Evolutionary conservation across 2,329 filamentous ascomycete species (phyloP).

Genomic region (Cladosporium sp.): DNA sequence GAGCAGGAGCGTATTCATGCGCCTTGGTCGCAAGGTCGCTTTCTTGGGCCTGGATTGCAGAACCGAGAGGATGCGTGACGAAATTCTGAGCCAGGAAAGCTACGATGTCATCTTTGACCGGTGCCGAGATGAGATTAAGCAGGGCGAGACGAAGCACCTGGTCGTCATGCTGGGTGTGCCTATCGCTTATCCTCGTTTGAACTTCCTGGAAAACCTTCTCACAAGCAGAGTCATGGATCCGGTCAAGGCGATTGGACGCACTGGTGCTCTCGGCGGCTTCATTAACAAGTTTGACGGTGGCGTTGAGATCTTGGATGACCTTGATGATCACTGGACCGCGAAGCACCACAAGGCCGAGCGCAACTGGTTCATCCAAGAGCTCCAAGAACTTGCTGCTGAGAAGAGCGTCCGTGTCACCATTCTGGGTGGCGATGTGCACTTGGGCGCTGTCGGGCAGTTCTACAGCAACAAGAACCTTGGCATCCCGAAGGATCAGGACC

Average conservation of each 20-base stretch:
- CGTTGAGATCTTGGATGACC: constrained; percentile 82
- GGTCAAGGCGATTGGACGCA: constrained; percentile 78
- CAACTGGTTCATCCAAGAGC: constrained; percentile 76
- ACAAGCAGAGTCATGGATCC: constrained; percentile 83
- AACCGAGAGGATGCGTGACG: constrained; percentile 79
- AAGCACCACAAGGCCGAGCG: constrained; percentile 90
- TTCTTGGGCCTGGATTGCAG: constrained; percentile 86
- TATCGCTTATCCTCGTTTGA: constrained; percentile 40
- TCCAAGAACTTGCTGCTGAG: constrained; percentile 88
- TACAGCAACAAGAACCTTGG: constrained; percentile 82
- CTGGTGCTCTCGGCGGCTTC: constrained; percentile 70
- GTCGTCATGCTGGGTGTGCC: constrained; percentile 76
- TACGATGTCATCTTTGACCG: constrained; percentile 85
- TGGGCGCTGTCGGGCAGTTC: constrained; percentile 89
- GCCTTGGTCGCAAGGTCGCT: constrained; percentile 68
- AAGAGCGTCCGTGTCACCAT: constrained; percentile 90
- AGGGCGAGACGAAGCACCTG: constrained; percentile 81
- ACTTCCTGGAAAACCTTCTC: constrained; percentile 61
- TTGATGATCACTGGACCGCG: constrained; percentile 96
- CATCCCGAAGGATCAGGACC: constrained; percentile 81
- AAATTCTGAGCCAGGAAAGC: constrained; percentile 72
- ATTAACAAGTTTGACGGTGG: constrained; percentile 88
- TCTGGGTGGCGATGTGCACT: constrained; percentile 86
- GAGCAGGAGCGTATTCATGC: constrained; percentile 81
- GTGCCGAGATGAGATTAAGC: constrained; percentile 72